Percentiles rank a stretch among this genome's conserved stretches.
Evolutionary conservation across 2,329 filamentous ascomycete species (phyloP).

Genomic region (Knufia petricola): DNA sequence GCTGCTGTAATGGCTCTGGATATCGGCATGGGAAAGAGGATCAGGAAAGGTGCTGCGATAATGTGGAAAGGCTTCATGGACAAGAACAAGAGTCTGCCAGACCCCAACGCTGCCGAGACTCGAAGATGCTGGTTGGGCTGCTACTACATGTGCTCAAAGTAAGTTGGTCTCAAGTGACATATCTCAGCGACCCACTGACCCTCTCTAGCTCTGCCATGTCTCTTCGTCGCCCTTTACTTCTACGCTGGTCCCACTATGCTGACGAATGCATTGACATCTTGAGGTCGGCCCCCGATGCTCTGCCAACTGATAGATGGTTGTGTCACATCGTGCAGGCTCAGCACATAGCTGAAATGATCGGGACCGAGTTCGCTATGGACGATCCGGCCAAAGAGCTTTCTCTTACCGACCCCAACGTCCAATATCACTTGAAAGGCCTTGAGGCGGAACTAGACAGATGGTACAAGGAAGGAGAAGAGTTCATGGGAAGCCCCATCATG

Average conservation of each 20-base stretch:
- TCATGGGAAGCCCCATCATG: conserved; percentile 47
- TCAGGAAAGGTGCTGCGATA: conserved; percentile 29
- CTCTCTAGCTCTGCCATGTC: conserved; percentile 46
- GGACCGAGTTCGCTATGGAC: conserved; percentile 56
- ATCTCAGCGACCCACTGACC: conserved; percentile 4
- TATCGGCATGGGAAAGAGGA: conserved; percentile 60
- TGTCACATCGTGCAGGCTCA: conserved; percentile 50
- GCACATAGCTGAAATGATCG: conserved; percentile 59
- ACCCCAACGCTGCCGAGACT: conserved; percentile 47
- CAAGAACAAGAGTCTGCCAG: conserved; percentile 29
- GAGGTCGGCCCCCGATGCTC: conserved; percentile 45
- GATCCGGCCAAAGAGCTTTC: conserved; percentile 46
- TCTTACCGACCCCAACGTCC: conserved; percentile 53
- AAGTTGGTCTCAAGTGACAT: conserved; percentile 21
- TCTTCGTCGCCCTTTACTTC: conserved; percentile 47
- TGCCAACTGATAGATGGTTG: conserved; percentile 47
- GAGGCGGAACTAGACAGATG: conserved; percentile 57
- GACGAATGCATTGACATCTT: conserved; percentile 52
- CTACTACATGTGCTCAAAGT: conserved; percentile 52
- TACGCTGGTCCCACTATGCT: conserved; percentile 55
- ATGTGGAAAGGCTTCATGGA: conserved; percentile 31
- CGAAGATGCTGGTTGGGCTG: conserved; percentile 51
- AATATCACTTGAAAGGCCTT: conserved; percentile 55
- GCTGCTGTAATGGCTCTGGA: conserved; percentile 76
- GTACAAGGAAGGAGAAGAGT: conserved; percentile 42